Conservation (phyloP, 148 eudicot species). For the Dianthus caryophyllus region DNA sequence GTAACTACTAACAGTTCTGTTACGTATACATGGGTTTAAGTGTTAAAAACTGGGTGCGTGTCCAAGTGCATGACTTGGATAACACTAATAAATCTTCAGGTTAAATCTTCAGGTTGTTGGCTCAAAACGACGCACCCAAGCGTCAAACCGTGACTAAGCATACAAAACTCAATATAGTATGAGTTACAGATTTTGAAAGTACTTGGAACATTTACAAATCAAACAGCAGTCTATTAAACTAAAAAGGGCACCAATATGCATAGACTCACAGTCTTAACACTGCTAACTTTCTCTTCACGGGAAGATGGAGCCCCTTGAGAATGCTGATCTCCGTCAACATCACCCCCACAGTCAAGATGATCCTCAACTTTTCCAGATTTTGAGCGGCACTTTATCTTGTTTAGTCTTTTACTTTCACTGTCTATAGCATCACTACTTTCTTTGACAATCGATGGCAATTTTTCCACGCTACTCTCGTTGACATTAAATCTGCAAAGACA, state of each 20-base stretch:
- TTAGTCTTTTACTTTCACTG: conserved; percentile 54
- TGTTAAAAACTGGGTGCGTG: no score
- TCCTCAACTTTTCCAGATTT: conserved; percentile 64
- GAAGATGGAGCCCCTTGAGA: conserved; percentile 72
- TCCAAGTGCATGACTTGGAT: no score
- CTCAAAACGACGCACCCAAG: no score
- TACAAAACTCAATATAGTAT: no score
- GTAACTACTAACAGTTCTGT: neutral
- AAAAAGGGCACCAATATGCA: neutral
- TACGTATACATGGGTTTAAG: no score
- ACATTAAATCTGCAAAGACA: conserved; percentile 39
- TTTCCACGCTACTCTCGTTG: conserved; percentile 46
- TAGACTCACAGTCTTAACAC: conserved; percentile 85
- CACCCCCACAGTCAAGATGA: conserved; percentile 71
- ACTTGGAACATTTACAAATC: neutral
- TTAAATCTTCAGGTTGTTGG: no score
- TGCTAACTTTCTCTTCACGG: conserved; percentile 98
- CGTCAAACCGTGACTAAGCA: no score
- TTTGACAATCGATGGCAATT: conserved; percentile 36
- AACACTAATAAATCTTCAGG: no score
- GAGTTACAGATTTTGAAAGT: no score
- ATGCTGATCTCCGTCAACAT: conserved; percentile 82
- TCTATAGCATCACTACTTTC: conserved; percentile 52
- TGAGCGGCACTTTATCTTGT: conserved; percentile 67
- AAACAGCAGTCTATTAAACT: neutral